Percentiles rank a stretch among this genome's conserved stretches.
Conservation (phyloP, 2,329 filamentous ascomycete genomes). For the Clarireedia paspali region DNA sequence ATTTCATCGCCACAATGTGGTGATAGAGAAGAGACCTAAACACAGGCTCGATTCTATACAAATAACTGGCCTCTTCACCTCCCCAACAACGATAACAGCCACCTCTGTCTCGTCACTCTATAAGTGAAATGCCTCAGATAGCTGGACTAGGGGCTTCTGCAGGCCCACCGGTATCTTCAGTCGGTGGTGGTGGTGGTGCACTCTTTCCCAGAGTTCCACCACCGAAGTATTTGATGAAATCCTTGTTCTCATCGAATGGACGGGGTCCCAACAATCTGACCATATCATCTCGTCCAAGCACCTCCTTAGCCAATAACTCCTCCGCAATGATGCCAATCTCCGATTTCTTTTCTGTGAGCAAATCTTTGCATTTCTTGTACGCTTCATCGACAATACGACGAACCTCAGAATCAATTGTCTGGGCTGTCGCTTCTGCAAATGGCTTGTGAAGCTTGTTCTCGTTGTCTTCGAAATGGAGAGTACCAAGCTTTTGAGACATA, state of each 20-base stretch:
- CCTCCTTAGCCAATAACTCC: conserved; percentile 86
- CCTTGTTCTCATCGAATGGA: conserved; percentile 72
- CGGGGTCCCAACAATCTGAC: conserved; percentile 77
- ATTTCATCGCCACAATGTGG: background rate
- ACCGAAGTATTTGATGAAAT: conserved; percentile 92
- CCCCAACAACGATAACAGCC: background rate
- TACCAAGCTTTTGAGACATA: conserved; percentile 92
- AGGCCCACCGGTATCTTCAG: conserved; percentile 29
- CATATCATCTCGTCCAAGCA: conserved; percentile 86
- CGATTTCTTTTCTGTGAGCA: conserved; percentile 77
- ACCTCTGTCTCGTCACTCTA: too few species aligned
- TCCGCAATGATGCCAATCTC: conserved; percentile 88
- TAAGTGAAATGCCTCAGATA: background rate
- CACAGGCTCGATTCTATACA: background rate
- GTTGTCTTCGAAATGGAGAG: conserved; percentile 82
- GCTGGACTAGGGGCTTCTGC: background rate
- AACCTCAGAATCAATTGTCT: conserved; percentile 87
- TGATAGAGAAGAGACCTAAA: too few species aligned
- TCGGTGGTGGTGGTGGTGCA: conserved; percentile 49
- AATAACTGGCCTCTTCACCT: background rate
- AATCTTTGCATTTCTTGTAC: conserved; percentile 80
- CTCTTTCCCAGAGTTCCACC: conserved; percentile 44
- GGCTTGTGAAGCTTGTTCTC: conserved; percentile 84
- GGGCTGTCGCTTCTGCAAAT: conserved; percentile 89
- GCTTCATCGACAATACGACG: conserved; percentile 86